Evolutionary conservation across 768 basidiomycete genomes (phyloP).

Genomic region (Boletus reticuloceps): DNA sequence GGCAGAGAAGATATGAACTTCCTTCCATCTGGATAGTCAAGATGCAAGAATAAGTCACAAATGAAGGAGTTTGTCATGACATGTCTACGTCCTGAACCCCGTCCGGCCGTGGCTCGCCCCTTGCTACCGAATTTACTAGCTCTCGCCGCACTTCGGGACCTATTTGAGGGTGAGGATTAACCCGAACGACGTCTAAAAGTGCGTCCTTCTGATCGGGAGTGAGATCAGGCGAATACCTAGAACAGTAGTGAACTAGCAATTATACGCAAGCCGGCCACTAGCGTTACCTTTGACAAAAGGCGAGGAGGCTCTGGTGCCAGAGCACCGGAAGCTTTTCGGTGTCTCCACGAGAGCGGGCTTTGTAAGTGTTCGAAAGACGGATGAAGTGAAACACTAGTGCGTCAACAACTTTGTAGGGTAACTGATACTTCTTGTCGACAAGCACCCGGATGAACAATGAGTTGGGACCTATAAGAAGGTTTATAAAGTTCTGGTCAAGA

Average conservation of each 20-base stretch:
- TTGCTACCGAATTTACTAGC: slow-evolving; percentile 78
- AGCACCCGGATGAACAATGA: slow-evolving; percentile 96
- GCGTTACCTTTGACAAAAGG: slow-evolving; percentile 84
- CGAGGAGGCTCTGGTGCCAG: slow-evolving; percentile 96
- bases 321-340: slow-evolving; percentile 88
- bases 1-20: background rate
- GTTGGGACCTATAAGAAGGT: slow-evolving; percentile 61
- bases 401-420: slow-evolving; percentile 98
- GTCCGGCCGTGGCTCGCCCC: slow-evolving; percentile 74
- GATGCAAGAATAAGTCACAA: background rate
- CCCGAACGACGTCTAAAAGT: slow-evolving; percentile 87
- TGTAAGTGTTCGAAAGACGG: slow-evolving; percentile 89
- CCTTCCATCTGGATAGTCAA: background rate
- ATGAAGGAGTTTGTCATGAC: slow-evolving; percentile 34
- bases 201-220: slow-evolving; percentile 98
- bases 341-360: slow-evolving; percentile 65
- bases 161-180: slow-evolving; percentile 84
- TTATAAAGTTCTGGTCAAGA: background rate
- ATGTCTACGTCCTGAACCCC: slow-evolving; percentile 66
- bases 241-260: background rate
- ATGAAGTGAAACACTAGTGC: slow-evolving; percentile 98
- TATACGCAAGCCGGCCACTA: background rate
- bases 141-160: slow-evolving; percentile 88
- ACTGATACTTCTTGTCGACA: slow-evolving; percentile 95
- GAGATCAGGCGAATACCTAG: slow-evolving; percentile 88